Conservation (phyloP, 768 basidiomycete genomes). For the Cystobasidium tubakii region DNA sequence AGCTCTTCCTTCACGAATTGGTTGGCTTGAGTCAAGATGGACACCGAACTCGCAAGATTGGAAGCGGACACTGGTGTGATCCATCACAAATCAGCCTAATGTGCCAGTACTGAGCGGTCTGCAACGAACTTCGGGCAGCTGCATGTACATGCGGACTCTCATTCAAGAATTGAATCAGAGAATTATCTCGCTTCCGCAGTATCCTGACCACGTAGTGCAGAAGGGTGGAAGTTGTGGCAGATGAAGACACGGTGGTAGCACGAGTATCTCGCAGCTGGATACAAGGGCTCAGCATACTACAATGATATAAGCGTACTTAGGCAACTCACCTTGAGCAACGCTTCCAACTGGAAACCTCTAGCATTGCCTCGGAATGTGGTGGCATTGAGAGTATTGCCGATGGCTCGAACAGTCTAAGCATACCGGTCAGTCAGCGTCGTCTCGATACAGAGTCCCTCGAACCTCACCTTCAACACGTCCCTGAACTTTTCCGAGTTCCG, state of each 20-base stretch:
- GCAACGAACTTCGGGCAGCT: conserved; percentile 65
- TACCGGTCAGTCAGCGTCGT: not conserved
- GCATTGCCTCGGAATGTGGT: conserved; percentile 79
- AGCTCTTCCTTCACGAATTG: conserved; percentile 60
- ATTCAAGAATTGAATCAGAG: conserved; percentile 64
- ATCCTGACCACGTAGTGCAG: conserved; percentile 80
- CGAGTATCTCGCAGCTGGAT: conserved; percentile 68
- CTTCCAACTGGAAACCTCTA: conserved; percentile 74
- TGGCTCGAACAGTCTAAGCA: conserved; percentile 60
- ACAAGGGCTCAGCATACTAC: not conserved
- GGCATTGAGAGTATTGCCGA: conserved; percentile 78
- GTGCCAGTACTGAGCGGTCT: not conserved
- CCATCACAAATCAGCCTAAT: not conserved
- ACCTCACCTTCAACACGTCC: conserved; percentile 61
- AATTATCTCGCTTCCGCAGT: conserved; percentile 63
- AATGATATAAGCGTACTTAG: too few relatives aligned
- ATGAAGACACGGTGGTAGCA: conserved; percentile 59
- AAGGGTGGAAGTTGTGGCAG: conserved; percentile 72
- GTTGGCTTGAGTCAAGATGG: conserved; percentile 58
- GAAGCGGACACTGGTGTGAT: conserved; percentile 64
- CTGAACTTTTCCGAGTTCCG: conserved; percentile 63
- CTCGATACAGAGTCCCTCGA: not conserved
- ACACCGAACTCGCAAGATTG: conserved; percentile 59
- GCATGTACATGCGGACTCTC: conserved; percentile 76
- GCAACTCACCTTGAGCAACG: conserved; percentile 67